phyloP scores from a whole-genome alignment of 2,329 filamentous ascomycete species.

The Phyllosticta citriasiana region DNA sequence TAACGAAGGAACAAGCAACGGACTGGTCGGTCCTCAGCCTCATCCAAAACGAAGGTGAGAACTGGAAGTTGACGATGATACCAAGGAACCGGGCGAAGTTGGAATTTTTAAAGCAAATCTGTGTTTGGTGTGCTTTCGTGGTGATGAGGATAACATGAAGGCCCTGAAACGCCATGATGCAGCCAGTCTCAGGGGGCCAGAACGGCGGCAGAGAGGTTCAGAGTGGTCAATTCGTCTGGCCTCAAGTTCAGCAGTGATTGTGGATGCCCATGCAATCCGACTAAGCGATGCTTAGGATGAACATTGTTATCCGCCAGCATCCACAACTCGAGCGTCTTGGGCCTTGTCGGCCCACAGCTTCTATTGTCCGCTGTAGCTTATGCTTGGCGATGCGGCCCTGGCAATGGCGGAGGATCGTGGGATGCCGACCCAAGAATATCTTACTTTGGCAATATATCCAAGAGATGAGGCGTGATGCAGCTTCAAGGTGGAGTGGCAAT shows the following conservation, averaged over 20 bases:
- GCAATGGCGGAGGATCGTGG: slow-evolving; percentile 6
- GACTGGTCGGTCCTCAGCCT: background rate
- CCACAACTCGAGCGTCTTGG: background rate
- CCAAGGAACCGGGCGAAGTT: background rate
- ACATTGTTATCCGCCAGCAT: background rate
- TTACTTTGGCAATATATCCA: slow-evolving; percentile 4
- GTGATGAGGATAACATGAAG: background rate
- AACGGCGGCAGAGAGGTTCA: background rate
- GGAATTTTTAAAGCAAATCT: background rate
- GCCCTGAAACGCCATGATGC: background rate
- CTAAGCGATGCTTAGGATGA: background rate
- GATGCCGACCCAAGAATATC: background rate
- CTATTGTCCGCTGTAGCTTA: background rate
- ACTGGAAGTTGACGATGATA: background rate
- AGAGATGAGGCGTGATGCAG: slow-evolving; percentile 2
- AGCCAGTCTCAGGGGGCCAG: background rate
- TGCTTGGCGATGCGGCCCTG: background rate
- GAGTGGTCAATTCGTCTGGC: background rate
- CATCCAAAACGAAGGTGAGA: background rate
- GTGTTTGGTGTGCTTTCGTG: background rate
- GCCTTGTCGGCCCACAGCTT: background rate
- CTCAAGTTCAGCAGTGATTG: background rate
- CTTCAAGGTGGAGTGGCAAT: background rate
- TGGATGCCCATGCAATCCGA: background rate
- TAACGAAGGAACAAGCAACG: background rate